A percentile compares a stretch with the other conserved stretches of the same genome.
Conservation (phyloP, 2,329 filamentous ascomycete species). For the Clonostachys byssicola region DNA sequence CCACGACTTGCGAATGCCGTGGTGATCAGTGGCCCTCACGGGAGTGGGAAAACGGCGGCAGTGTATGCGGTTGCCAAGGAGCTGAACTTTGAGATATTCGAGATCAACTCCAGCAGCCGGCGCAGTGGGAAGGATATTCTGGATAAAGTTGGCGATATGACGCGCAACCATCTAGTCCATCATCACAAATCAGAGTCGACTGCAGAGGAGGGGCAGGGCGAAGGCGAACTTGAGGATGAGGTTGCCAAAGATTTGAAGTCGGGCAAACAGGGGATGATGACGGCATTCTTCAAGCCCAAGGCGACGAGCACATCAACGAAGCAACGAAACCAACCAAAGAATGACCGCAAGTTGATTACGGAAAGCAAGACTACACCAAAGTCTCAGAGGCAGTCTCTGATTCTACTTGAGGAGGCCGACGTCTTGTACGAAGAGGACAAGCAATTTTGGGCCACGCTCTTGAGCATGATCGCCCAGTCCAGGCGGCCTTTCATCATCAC, state of each 20-base stretch:
- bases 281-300: conserved; percentile 70
- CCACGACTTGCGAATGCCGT: conserved; percentile 66
- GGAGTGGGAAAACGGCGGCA: conserved; percentile 89
- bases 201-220: conserved; percentile 8
- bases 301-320: conserved; percentile 15
- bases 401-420: conserved; percentile 91
- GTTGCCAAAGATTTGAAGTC: conserved; percentile 52
- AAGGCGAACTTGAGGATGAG: conserved; percentile 18
- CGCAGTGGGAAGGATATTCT: conserved; percentile 86
- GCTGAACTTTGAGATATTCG: conserved; percentile 88
- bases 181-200: conserved; percentile 30
- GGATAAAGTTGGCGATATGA: conserved; percentile 95
- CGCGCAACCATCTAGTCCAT: conserved; percentile 83
- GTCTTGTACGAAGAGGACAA: conserved; percentile 93
- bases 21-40: conserved; percentile 84
- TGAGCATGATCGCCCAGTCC: conserved; percentile 74
- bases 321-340: conserved; percentile 8
- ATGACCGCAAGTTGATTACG: conserved; percentile 19
- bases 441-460: conserved; percentile 85
- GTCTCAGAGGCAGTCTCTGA: conserved; percentile 86
- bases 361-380: conserved; percentile 25
- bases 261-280: conserved; percentile 75
- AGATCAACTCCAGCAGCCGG: conserved; percentile 81
- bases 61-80: conserved; percentile 91
- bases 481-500: conserved; percentile 93